phyloP scores from a whole-genome alignment of 2,329 filamentous ascomycete species.

The Camillea tinctor region DNA sequence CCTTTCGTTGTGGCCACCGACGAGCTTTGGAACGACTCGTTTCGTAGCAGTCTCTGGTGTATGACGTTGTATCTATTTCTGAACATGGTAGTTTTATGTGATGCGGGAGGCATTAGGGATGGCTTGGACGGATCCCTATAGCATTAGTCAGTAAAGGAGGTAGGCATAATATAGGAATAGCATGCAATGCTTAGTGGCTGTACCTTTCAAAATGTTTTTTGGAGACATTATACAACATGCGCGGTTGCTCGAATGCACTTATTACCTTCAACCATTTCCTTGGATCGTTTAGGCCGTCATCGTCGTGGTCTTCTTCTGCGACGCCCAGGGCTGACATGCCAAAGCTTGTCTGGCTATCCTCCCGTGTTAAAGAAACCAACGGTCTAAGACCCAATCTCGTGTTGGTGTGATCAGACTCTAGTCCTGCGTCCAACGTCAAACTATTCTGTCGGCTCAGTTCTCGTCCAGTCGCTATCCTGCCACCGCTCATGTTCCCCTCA shows the following conservation, averaged over 20 bases:
- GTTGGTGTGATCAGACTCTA: slow-evolving; percentile 51
- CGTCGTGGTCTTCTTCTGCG: slow-evolving; percentile 55
- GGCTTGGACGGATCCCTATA: slow-evolving; percentile 60
- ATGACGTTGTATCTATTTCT: slow-evolving; percentile 89
- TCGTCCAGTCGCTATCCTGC: slow-evolving; percentile 59
- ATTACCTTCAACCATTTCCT: slow-evolving; percentile 83
- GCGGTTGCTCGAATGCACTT: slow-evolving; percentile 81
- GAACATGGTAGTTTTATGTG: slow-evolving; percentile 82
- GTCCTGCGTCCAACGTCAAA: slow-evolving; percentile 57
- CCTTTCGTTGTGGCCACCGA: slow-evolving; percentile 62
- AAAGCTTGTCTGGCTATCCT: slow-evolving; percentile 67
- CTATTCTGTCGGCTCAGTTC: slow-evolving; percentile 63
- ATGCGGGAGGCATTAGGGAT: slow-evolving; percentile 71
- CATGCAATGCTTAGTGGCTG: slow-evolving; percentile 17
- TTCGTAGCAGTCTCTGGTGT: slow-evolving; percentile 86
- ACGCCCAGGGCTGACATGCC: slow-evolving; percentile 54
- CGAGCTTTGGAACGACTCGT: slow-evolving; percentile 88
- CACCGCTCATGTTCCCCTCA: slow-evolving; percentile 87
- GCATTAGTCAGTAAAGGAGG: slow-evolving; percentile 10
- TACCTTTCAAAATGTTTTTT: slow-evolving; percentile 92
- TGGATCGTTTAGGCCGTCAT: slow-evolving; percentile 64
- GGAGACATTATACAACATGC: slow-evolving; percentile 68
- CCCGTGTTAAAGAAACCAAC: slow-evolving; percentile 43
- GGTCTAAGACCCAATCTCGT: slow-evolving; percentile 57
- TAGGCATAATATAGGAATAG: background rate